Evolutionary conservation across 2,329 filamentous ascomycete genomes (phyloP), one percentile per base, ranked within the genome.

Genomic region (Graphilbum sp.): DNA sequence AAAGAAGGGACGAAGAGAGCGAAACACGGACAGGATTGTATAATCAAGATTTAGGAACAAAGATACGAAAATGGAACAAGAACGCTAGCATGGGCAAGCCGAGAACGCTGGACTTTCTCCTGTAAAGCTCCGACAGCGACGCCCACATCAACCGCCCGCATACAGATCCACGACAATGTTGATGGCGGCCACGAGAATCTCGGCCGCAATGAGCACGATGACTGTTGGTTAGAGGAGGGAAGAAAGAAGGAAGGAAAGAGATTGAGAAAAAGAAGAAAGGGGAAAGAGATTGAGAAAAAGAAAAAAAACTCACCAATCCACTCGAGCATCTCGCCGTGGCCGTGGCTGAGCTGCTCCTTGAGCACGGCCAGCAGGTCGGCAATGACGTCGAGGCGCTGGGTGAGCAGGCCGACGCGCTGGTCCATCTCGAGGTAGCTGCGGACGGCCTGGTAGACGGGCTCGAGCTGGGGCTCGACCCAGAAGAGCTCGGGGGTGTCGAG

Each of bases 391-490:
- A 98, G 61, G 39, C 90, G 68, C 56, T 96, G 88, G 11, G 85
- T 96, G 52, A 98, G 62, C 30, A 98, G 64, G 19, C 77, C 75
- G 12, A 96, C 88, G 40, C 90, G 69, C 64, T 96, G 90, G 57
- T 96, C 90, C 82, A 98, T 96, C 63, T 98, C 90, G 17, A 98
- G 66, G 56, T 98, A 98, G 54, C 80, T 90, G 41, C 90, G 70
- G 32, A 96, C 90, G 39, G 90, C 90, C 56, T 92, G 82, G 55
- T 98, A 98, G 21, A 98, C 80, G 5, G 90, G 90, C 52, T 98
- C 90, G 7, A 98, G 69, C 57, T 95, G 87, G 9, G 90, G 90
- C 59, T 98, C 90, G 24, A 88, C 83, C 90, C 90, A 98, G 69
- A 98, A 96, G 32, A 98, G 69, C 60, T 98, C 90, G 0, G 90